Conservation (phyloP, 2,329 filamentous ascomycete species). For the Cercospora beticola region DNA sequence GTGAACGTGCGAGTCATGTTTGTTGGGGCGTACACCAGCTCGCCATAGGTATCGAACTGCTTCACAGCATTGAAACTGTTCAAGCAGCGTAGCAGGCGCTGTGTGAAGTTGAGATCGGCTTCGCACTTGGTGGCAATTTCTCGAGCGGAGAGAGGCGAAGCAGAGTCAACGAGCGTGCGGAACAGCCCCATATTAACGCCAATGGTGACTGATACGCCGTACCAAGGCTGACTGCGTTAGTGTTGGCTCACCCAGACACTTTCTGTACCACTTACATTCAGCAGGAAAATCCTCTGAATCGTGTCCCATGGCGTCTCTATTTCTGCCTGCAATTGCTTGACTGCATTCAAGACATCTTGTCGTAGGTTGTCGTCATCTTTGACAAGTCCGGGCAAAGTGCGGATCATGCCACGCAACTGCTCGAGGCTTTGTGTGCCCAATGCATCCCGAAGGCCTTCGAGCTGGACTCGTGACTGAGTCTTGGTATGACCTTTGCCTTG, state of each 20-base stretch:
- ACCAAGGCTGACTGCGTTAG: constrained; percentile 4
- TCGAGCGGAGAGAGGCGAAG: background rate
- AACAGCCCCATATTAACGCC: constrained; percentile 12
- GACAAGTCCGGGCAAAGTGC: constrained; percentile 6
- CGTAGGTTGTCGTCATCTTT: constrained; percentile 5
- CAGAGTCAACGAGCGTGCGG: background rate
- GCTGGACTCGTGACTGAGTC: constrained; percentile 3
- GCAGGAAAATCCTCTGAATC: constrained; percentile 6
- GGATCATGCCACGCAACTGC: constrained; percentile 6
- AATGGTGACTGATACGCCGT: constrained; percentile 5
- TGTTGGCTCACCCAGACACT: background rate
- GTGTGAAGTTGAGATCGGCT: constrained; percentile 2
- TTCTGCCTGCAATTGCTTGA: constrained; percentile 1
- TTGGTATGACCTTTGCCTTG: constrained; percentile 4
- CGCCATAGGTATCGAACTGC: background rate
- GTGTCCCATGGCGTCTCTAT: constrained; percentile 10
- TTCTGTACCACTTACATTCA: background rate
- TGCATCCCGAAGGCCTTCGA: background rate
- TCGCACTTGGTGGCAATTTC: constrained; percentile 8
- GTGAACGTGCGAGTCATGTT: constrained; percentile 7
- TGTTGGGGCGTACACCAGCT: background rate
- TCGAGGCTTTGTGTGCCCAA: background rate
- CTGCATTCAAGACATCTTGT: constrained; percentile 1
- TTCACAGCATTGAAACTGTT: constrained; percentile 7
- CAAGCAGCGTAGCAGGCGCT: constrained; percentile 8